Base-by-base conservation (phyloP, 2,329 filamentous ascomycete genomes). In the Pseudogymnoascus sp. region DNA sequence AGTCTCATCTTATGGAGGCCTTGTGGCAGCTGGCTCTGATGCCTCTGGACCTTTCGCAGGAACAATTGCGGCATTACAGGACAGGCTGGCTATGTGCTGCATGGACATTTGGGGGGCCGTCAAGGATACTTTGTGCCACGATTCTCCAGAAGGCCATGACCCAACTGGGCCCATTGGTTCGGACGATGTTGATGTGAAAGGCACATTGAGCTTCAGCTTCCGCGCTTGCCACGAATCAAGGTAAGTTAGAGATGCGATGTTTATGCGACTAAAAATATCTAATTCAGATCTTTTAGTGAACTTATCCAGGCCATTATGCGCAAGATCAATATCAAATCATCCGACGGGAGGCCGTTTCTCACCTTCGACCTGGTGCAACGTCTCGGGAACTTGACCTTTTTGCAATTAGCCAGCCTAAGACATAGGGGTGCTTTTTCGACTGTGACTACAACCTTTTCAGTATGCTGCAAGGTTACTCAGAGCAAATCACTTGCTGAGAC, bases 341-440 rank as follows among this genome's bases (percentile, higher is more conserved):
- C 68, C 9, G 70, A 75, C 10, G 66, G 70, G 7, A 77, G 78
- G 2, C 73, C 75, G 28, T 78, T 87, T 0, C 75, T 79, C n/a
- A 81, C 82, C 1, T 76, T 74, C 9, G 75, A 79, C 1, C 79
- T 87, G 0, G 90, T 92, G 26, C 66, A 79, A 84, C 40, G 78
- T 77, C 83, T 93, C 38, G 92, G 92, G 8, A 79, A 84, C 40
- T 77, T 96, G 6, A 88, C 90, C 15, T 96, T 97, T 71, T 84
- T 84, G 1, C 91, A 99, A 71, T 80, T 99, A 8, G 86, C 91
- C 0, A 89, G 85, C 62, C 79, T 99, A 31, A 85, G 95, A 42
- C 95, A 99, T 74, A 84, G 95, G 64, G 95, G 95, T 64, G 95
- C 95, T 6, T 96, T 97, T 71, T 95, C 91, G 0, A 93, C 93